Base-by-base conservation (phyloP, 441 rosid genomes). In the Erodium moschatum region DNA sequence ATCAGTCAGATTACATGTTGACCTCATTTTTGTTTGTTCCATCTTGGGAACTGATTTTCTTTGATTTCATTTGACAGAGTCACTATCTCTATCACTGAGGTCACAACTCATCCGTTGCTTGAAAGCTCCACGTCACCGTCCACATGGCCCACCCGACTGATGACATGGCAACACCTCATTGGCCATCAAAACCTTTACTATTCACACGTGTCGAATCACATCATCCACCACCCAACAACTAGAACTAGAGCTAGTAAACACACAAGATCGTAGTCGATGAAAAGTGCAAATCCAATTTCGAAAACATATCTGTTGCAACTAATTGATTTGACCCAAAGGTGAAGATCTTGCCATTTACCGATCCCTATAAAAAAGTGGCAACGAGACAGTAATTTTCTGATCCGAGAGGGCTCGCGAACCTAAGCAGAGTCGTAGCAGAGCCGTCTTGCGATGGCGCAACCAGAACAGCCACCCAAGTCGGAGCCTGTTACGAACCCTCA, bases 401-500 rank as follows among this genome's bases (percentile, higher is more conserved):
- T 56, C 16, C 7, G 64, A 20, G 19, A 58, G 64, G 24, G 27
- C 8, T 21, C 27, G 64, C 12, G 8, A 20, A 58, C 64, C 64
- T 20, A 20, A 58, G 64, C 29, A 10, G 8, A 58, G 15, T 58
- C 64, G 64, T 11, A 58, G 27, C 64, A 58, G 29, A 21, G 64
- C 29, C 64, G 64, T 60, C 64, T 20, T 21, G 64, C 64, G 64
- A 60, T 60, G 54, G 54, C 54, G 54, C 54, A 13, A n/a, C 16
- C 6, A n/a, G 54, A 48, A 12, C 54, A n/a, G 54, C 16, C 54
- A 15, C 54, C 54, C 16, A n/a, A 48, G 54, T 12, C 54, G 64
- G 64, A 60, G 15, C 15, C 33, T 20, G 64, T 6, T 40, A 40
- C 44, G 11, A 40, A 40, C 44, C 44, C 64, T 20, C 64, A n/a